Base-by-base conservation (phyloP, 2,329 filamentous ascomycete species). In the Colletotrichum brevisporum region DNA sequence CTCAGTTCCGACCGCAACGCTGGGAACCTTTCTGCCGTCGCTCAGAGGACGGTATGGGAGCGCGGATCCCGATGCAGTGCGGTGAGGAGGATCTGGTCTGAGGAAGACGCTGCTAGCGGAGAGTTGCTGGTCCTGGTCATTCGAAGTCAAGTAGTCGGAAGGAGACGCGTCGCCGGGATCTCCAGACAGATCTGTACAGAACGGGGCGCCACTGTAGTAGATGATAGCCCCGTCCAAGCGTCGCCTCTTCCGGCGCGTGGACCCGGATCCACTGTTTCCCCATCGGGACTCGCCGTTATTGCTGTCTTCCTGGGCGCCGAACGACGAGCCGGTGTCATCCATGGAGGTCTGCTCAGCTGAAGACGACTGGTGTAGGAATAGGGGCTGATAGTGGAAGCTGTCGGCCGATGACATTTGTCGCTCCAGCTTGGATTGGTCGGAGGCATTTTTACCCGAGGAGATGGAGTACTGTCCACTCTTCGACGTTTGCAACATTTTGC, bases 181-280 rank as follows among this genome's bases (percentile, higher is more conserved):
- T 2, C 91, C 91, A 16, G 91, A 93, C 4, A 96, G 80, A 77
- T 97, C 94, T 1, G 91, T 94, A 77, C 90, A 96, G 77, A 96
- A 97, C 0, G 88, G 89, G 1, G 92, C 91, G 27, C 92, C 92
- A 69, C 88, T 93, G 77, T 95, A 97, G 76, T 95, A 97, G 18
- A 95, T 94, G 72, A 97, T 92, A 1, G 92, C 90, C 9, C 93
- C 94, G 67, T 92, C 89, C 13, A 89, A 85, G 0, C 84, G 86
- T 27, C 86, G 86, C 77, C 86, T 88, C 72, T 81, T 85, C 71
- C 81, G 84, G 78, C 75, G 81, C 65, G 79, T 85, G 54, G 76
- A 83, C 72, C 76, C 87, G 71, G 82, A 88, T 74, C 82, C 83
- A 70, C 83, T 85, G 41, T 81, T 78, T 15, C 78, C 82, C 81